Base-by-base conservation (phyloP, 805 yeast species). In the Ogataea siamensis region DNA sequence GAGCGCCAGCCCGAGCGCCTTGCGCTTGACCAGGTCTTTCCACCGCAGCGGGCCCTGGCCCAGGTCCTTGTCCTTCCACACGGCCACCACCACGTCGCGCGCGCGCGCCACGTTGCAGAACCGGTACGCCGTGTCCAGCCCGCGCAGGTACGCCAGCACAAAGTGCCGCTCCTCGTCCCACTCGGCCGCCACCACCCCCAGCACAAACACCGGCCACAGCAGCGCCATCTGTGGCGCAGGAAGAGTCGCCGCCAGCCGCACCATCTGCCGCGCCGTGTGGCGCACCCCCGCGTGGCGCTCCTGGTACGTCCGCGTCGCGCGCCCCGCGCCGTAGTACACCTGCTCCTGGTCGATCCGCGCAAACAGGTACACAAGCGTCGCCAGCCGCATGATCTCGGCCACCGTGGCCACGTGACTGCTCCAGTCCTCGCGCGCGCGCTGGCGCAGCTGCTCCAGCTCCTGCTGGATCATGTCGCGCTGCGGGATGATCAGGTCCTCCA, bases 41-140 rank as follows among this genome's bases (percentile, higher is more conserved):
- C 73, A 68, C 25, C 61, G 47, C 14, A 52, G 34, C 2, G 51
- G 24, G 12, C 44, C 34, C 1, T 43, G 37, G 3, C 62, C 60
- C 11, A 67, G 41, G 39, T 67, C 73, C 28, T 55, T 53, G 40
- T 66, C 68, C 38, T 62, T 67, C 73, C 73, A 68, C 5, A 67
- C 64, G 24, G 50, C 51, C 19, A 60, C 46, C 3, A 67, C 59
- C 7, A 65, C 62, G 30, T 49, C 49, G 28, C 60, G 47, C 1
- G 72, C 71, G 7, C 61, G 57, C 40, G 55, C 55, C 0, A 68
- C 68, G 28, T 67, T 67, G 11, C 64, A 62, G 18, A 67, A 49
- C 33, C 61, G 63, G 38, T 72, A 44, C n/a, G 50, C 44, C n/a
- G 43, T 48, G 42, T 66, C 66, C 67, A 68, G 60, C 26, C 54